Percentiles rank a stretch among this genome's conserved stretches.
Evolutionary conservation across 2,329 filamentous ascomycete species (phyloP).

Genomic region (Dendrostoma leiphaemia): DNA sequence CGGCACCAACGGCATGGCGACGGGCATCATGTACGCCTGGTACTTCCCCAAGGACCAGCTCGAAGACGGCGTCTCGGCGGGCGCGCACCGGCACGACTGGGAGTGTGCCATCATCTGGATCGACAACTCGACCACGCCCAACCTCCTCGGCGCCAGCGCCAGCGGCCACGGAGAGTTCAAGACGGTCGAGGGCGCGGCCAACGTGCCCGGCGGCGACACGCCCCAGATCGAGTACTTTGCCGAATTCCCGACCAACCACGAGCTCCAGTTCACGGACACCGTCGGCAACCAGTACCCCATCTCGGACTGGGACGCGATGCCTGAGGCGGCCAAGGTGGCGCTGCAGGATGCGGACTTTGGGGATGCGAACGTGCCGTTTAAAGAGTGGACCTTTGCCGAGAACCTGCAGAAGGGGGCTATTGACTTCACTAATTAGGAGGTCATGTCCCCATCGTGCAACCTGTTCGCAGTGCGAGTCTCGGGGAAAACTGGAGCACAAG

Average conservation of each 20-base stretch:
- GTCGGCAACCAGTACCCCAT: constrained; percentile 33
- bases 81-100: constrained; percentile 37
- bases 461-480: no score
- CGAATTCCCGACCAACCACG: constrained; percentile 32
- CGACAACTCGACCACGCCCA: constrained; percentile 24
- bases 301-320: constrained; percentile 40
- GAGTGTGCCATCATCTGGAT: constrained; percentile 33
- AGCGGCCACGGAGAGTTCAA: constrained; percentile 35
- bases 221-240: constrained; percentile 32
- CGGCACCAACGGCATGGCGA: constrained; percentile 22
- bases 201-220: constrained; percentile 22
- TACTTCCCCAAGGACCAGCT: constrained; percentile 44
- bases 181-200: constrained; percentile 21
- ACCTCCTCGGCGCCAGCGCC: constrained; percentile 31
- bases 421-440: no score
- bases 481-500: no score
- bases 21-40: constrained; percentile 40
- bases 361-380: constrained; percentile 38
- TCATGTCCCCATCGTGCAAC: no score
- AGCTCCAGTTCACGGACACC: constrained; percentile 33
- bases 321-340: constrained; percentile 29
- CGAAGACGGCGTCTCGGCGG: constrained; percentile 23
- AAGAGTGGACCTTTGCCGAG: constrained; percentile 11
- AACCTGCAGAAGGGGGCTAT: constrained; percentile 3
- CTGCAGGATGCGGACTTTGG: constrained; percentile 37